phyloP scores from a whole-genome alignment of 176 grass and related monocot genomes.

The Zea luxurians region DNA sequence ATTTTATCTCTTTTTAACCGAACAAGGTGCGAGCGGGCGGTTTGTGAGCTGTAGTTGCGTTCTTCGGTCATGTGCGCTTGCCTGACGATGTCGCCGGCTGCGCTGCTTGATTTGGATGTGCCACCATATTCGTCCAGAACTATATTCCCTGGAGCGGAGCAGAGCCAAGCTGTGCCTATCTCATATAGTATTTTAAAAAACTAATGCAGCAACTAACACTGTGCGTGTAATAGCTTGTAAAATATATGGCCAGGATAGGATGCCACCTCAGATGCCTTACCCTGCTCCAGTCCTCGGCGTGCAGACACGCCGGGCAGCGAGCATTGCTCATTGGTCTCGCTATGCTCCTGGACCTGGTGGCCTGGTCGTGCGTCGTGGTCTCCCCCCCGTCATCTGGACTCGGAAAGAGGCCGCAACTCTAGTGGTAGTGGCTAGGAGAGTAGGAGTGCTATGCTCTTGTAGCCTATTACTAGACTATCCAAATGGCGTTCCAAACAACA shows the following conservation, averaged over 20 bases:
- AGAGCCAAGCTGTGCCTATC: constrained; percentile 19
- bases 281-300: neutral
- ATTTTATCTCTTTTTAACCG: no score
- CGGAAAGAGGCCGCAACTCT: neutral
- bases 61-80: constrained; percentile 11
- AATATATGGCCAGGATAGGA: constrained; percentile 9
- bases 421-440: neutral
- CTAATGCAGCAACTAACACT: constrained; percentile 25
- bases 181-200: constrained; percentile 10
- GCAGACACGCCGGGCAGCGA: constrained; percentile 10
- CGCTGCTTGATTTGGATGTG: constrained; percentile 37
- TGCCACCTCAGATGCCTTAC: constrained; percentile 24
- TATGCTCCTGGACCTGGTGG: neutral
- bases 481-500: constrained; percentile 11
- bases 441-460: neutral
- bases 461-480: neutral
- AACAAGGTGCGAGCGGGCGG: neutral
- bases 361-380: no score
- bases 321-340: neutral
- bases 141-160: constrained; percentile 13
- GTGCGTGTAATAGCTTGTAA: neutral
- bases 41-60: constrained; percentile 1
- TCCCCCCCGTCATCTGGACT: neutral
- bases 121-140: constrained; percentile 32
- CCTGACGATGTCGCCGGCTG: constrained; percentile 11